phyloP scores from a whole-genome alignment of 1,284 basidiomycete species.

The Sphaerobolus stellatus region DNA sequence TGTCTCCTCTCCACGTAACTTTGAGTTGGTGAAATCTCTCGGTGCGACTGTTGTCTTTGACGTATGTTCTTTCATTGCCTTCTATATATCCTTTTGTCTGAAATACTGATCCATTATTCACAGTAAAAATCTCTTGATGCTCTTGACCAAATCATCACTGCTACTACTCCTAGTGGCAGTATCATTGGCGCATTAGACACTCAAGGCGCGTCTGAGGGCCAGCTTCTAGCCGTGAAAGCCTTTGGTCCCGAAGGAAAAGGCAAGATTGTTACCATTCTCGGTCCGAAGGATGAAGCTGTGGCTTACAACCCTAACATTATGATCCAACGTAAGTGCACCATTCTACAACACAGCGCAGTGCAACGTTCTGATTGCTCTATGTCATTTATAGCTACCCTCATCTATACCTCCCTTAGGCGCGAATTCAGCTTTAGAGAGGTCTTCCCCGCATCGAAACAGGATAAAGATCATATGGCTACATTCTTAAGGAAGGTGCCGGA shows the following conservation, averaged over 20 bases:
- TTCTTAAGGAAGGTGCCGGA: conserved; percentile 19
- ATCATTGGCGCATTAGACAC: conserved; percentile 23
- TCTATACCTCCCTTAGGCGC: conserved; percentile 19
- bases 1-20: conserved; percentile 40
- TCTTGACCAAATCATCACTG: conserved; percentile 23
- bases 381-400: conserved; percentile 18
- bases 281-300: not conserved
- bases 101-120: not conserved
- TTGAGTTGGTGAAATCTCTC: conserved; percentile 35
- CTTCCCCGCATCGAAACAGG: conserved; percentile 26
- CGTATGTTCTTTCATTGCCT: conserved; percentile 1
- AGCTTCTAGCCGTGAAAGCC: not conserved
- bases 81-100: not conserved
- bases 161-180: too few relatives aligned
- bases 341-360: too few relatives aligned
- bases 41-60: conserved; percentile 44
- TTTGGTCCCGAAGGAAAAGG: not conserved
- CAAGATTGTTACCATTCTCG: not conserved
- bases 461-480: conserved; percentile 22
- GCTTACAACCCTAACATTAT: not conserved
- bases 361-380: too few relatives aligned
- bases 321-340: not conserved
- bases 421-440: conserved; percentile 17
- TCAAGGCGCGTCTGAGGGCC: not conserved
- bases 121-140: conserved; percentile 25